Evolutionary conservation across 83 land plant species (phyloP), one percentile per base, ranked within the genome.

Genomic region (Isoetes engelmannii): DNA sequence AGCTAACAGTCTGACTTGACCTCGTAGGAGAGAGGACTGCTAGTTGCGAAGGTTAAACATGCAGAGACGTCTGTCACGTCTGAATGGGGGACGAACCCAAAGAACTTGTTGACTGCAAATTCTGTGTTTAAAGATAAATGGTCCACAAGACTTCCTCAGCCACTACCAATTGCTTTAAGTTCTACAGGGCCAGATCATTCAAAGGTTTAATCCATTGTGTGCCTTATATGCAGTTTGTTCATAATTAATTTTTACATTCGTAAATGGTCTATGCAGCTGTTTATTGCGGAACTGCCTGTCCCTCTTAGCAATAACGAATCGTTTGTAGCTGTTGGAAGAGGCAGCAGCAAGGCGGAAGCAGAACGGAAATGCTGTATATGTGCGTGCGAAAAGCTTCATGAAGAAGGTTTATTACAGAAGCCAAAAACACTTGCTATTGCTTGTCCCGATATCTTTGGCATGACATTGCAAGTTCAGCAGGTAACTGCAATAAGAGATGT

Each of bases 101-200:
- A 68, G 54, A 74, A 74, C 54, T 59, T 58, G 19, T 66, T 74
- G 21, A 59, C 69, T 20, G 69, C 54, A 41, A 74, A 66, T 61
- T 65, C 44, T 17, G 72, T 72, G 9, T 74, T 74, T 13, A 12
- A 72, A 41, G 71, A 65, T 18, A 46, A 68, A 10, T 74, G 72
- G 37, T 58, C 71, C 69, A 57, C 66, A 47, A 47, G 73, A 46
- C 60, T 60, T 59, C 72, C 77, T n/a, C 69, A 54, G 42, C 65
- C 72, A 21, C 50, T 74, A 56, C 77, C 77, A 9, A 68, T 74
- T 58, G 67, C 57, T 21, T 46, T 74, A 50, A 71, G 72, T 13
- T 68, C 77, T n/a, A 59, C 77, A 58, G 77, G 77, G 28, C 77
- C 77, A 58, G 77, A 74, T 51, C 77, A 74, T 59, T 62, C 72